Evolutionary conservation across 208 protist genomes (phyloP).

Genomic region (Trypanosoma platydactyli): DNA sequence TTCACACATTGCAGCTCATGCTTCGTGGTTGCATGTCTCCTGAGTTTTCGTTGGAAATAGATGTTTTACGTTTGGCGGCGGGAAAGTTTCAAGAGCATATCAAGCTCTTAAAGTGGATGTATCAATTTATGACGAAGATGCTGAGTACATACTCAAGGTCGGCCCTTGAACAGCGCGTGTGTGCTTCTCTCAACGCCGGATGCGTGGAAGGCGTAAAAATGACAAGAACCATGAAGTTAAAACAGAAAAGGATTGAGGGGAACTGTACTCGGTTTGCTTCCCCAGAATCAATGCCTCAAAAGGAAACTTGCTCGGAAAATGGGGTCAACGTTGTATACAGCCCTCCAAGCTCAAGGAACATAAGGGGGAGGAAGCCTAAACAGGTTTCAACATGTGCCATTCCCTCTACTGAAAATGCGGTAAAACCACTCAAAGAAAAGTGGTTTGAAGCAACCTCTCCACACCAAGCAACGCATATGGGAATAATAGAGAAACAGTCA

Average conservation of each 20-base stretch:
- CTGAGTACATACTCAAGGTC: constrained; percentile 64
- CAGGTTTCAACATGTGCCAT: background rate
- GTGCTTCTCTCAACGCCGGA: constrained; percentile 5
- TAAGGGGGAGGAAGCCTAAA: background rate
- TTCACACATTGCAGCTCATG: constrained; percentile 69
- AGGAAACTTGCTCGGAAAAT: constrained; percentile 5
- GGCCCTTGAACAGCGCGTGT: constrained; percentile 35
- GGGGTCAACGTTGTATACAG: background rate
- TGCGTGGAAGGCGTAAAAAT: constrained; percentile 27
- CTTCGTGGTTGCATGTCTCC: constrained; percentile 54
- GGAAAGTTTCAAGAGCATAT: constrained; percentile 88
- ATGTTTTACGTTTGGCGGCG: constrained; percentile 55
- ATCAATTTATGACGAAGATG: constrained; percentile 74
- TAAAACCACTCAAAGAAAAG: background rate
- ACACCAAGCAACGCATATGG: background rate
- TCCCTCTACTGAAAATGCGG: background rate
- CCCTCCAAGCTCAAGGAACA: background rate
- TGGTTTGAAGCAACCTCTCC: background rate
- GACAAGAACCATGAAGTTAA: constrained; percentile 29
- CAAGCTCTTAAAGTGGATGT: constrained; percentile 72
- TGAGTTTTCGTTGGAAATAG: constrained; percentile 47
- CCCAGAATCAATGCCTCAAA: background rate
- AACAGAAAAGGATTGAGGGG: constrained; percentile 27
- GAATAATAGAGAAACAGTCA: background rate
- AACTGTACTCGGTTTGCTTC: constrained; percentile 6